Conservation (phyloP, 208 protist genomes). For the Crithidia bombi region DNA sequence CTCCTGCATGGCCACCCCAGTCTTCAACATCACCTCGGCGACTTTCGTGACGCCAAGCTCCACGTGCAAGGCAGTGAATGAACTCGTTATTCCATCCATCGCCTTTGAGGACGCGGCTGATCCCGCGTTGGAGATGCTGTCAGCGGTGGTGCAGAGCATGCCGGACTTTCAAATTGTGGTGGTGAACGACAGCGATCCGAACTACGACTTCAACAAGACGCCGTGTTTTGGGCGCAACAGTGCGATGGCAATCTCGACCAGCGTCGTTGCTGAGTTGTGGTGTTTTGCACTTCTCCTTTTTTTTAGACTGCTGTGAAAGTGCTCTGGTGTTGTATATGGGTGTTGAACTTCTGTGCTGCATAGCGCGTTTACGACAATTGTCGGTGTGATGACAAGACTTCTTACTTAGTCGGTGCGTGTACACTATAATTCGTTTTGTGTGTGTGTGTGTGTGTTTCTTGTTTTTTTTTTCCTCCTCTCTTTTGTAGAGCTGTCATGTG, state of each 20-base stretch:
- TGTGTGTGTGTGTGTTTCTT: background rate
- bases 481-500: too few species aligned
- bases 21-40: conserved; percentile 37
- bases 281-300: background rate
- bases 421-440: background rate
- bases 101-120: conserved; percentile 28
- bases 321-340: too few species aligned
- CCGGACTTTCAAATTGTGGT: conserved; percentile 54
- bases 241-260: background rate
- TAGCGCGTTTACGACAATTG: too few species aligned
- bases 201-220: conserved; percentile 38
- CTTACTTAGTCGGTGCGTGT: background rate
- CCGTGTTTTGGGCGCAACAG: conserved; percentile 49
- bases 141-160: conserved; percentile 39
- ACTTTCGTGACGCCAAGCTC: conserved; percentile 23
- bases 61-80: conserved; percentile 23
- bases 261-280: background rate
- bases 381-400: background rate
- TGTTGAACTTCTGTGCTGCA: too few species aligned
- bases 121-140: conserved; percentile 37
- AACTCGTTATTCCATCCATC: conserved; percentile 47
- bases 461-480: background rate
- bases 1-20: conserved; percentile 39
- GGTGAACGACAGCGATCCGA: conserved; percentile 46
- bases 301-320: background rate